Percentiles rank a stretch among this genome's conserved stretches.
Evolutionary conservation across 495 filamentous ascomycete species (phyloP).

Genomic region (Ascobolus immersus): DNA sequence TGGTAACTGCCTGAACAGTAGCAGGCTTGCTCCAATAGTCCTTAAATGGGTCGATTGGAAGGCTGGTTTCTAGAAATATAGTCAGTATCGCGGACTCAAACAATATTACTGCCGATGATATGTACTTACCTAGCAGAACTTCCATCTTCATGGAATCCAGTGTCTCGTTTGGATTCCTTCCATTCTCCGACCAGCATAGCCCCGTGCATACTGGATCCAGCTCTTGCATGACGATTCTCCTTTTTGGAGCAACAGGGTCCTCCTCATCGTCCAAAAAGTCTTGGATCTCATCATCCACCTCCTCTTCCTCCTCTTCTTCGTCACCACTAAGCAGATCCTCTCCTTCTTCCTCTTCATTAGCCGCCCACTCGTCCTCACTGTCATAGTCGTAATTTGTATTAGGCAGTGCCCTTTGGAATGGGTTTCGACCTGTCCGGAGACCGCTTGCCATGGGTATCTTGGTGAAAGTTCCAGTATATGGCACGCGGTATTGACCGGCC

Average conservation of each 20-base stretch:
- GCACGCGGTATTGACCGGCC: no score
- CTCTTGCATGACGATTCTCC: slow-evolving; percentile 21
- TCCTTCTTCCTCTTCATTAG: slow-evolving; percentile 51
- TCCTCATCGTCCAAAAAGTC: slow-evolving; percentile 53
- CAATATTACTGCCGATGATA: neutral
- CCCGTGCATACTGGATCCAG: no score
- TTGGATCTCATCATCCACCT: slow-evolving; percentile 38
- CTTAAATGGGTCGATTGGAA: slow-evolving; percentile 63
- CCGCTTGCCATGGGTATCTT: slow-evolving; percentile 21
- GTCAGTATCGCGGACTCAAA: slow-evolving; percentile 4
- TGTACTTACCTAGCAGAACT: slow-evolving; percentile 37
- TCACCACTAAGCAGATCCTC: slow-evolving; percentile 48
- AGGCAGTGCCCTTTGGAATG: slow-evolving; percentile 34
- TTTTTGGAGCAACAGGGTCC: slow-evolving; percentile 23
- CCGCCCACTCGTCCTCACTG: slow-evolving; percentile 71
- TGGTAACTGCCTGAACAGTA: neutral
- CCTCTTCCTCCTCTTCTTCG: slow-evolving; percentile 51
- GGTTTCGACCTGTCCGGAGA: slow-evolving; percentile 38
- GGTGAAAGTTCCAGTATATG: slow-evolving; percentile 70
- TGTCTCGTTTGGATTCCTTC: slow-evolving; percentile 20
- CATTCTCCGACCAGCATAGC: slow-evolving; percentile 50
- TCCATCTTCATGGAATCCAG: slow-evolving; percentile 39
- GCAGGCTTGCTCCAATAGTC: slow-evolving; percentile 44
- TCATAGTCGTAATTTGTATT: slow-evolving; percentile 82
- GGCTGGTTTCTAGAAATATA: no score